Base-by-base conservation (phyloP, 208 protist genomes). In the Lotmaria passim region DNA sequence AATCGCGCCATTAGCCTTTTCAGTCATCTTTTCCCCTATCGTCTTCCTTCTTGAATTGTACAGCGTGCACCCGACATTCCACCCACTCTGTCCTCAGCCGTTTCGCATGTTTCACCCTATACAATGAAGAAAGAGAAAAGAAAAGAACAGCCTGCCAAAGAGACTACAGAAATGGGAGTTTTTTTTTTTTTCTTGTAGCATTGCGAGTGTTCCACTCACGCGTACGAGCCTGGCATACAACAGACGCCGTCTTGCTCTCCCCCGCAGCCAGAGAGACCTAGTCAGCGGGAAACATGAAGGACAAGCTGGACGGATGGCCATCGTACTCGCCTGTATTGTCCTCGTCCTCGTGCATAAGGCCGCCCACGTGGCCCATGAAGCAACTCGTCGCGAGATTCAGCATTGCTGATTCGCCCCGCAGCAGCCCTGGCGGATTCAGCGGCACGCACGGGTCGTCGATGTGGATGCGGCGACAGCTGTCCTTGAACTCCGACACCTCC, bases 401-500 rank as follows among this genome's bases (percentile, higher is more conserved):
- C 26, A 87, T 56, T 33, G 68, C 72, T 0, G 60, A 48, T 44
- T 79, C 75, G 24, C 68, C 51, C 10, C 61, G 46, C 15, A 84
- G 52, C 46, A 64, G 23, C 8, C 31, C 59, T 3, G 79, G 70
- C 33, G 80, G 78, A 41, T 67, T 63, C 23, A 62, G 68, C 21
- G 63, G 66, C 53, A 79, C 69, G 55, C 44, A 23, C n/a, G 57
- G 53, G 10, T 44, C 70, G 15, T 73, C 55, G 43, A 93, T 47
- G 70, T 82, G 77, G 23, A 85, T 63, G 53, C 84, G 82, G 38
- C 84, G 87, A 63, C 87, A 93, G 64, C 84, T 89, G 53, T 83
- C 84, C 78, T 85, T 93, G 81, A 78, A 90, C 69, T 89, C 84
- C 38, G 81, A 79, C 53, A 93, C 78, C 56, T 90, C 87, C 52